Evolutionary conservation across 1,284 basidiomycete genomes (phyloP).

Genomic region (Ustilago xerochloae): DNA sequence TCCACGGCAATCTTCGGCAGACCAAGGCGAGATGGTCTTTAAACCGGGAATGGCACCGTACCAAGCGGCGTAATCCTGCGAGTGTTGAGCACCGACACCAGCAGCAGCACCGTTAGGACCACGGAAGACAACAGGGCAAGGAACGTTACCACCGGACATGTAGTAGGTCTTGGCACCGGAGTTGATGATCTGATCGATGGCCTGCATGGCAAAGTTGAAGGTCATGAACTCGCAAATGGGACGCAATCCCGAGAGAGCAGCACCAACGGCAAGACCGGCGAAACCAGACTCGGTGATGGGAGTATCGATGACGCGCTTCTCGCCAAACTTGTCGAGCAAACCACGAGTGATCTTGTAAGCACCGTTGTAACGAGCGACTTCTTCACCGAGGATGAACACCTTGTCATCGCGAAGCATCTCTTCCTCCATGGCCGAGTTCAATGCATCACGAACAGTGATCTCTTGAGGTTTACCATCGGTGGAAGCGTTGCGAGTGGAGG

Average conservation of each 20-base stretch:
- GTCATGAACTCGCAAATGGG: constrained; percentile 99
- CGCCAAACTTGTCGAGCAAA: constrained; percentile 98
- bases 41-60: constrained; percentile 96
- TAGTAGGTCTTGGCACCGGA: constrained; percentile 99
- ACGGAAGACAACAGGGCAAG: constrained; percentile 98
- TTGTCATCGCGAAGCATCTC: constrained; percentile 97
- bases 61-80: constrained; percentile 75
- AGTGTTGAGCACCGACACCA: constrained; percentile 85
- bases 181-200: constrained; percentile 99
- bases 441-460: constrained; percentile 98
- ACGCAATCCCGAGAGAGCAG: constrained; percentile 90
- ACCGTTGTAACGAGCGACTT: constrained; percentile 98
- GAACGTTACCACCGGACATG: constrained; percentile 99
- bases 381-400: constrained; percentile 96
- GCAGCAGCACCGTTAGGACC: constrained; percentile 98
- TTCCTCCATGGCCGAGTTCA: constrained; percentile 99
- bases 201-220: constrained; percentile 74
- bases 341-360: constrained; percentile 92
- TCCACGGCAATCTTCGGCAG: constrained; percentile 96
- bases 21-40: constrained; percentile 98
- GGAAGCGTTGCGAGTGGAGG: constrained; percentile 51
- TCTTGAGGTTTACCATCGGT: constrained; percentile 69
- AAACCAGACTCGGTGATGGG: constrained; percentile 98
- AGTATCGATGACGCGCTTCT: constrained; percentile 93
- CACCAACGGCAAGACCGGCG: constrained; percentile 93